Percentiles rank a stretch among this genome's conserved stretches.
Evolutionary conservation across 2,329 filamentous ascomycete genomes (phyloP).

Genomic region (Lachnellula arida): DNA sequence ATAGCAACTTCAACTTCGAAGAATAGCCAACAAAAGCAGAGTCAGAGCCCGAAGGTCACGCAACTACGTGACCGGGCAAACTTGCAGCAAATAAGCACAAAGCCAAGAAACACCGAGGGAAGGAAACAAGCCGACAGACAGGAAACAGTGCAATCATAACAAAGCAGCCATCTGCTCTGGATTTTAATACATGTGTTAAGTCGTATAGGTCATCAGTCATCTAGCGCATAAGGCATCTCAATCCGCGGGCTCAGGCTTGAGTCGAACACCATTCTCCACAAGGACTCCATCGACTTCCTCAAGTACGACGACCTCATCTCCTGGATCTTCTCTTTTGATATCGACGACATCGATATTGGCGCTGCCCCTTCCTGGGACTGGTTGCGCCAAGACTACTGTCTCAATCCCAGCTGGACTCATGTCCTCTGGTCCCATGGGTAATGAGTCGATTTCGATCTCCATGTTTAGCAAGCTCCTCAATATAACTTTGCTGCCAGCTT

Average conservation of each 20-base stretch:
- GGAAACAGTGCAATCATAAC: neutral
- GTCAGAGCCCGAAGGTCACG: neutral
- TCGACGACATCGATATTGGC: constrained; percentile 18
- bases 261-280: constrained; percentile 17
- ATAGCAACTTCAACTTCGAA: neutral
- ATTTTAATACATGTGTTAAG: neutral
- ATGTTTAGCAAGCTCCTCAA: constrained; percentile 69
- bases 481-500: constrained; percentile 79
- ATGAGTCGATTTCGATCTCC: constrained; percentile 74
- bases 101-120: neutral
- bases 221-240: constrained; percentile 1
- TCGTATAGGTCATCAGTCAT: constrained; percentile 7
- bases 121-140: neutral
- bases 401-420: constrained; percentile 68
- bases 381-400: constrained; percentile 70
- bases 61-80: neutral
- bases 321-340: constrained; percentile 24
- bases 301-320: constrained; percentile 17
- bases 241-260: constrained; percentile 30
- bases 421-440: constrained; percentile 81
- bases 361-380: constrained; percentile 43
- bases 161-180: neutral
- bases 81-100: neutral
- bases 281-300: neutral
- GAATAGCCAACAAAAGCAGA: neutral